Percentiles rank a stretch among this genome's conserved stretches.
These are phyloP conservation scores for Alternaria ethzedia DNA, from an alignment of 2,329 filamentous ascomycete genomes.

Conservation along the genomic window DNA sequence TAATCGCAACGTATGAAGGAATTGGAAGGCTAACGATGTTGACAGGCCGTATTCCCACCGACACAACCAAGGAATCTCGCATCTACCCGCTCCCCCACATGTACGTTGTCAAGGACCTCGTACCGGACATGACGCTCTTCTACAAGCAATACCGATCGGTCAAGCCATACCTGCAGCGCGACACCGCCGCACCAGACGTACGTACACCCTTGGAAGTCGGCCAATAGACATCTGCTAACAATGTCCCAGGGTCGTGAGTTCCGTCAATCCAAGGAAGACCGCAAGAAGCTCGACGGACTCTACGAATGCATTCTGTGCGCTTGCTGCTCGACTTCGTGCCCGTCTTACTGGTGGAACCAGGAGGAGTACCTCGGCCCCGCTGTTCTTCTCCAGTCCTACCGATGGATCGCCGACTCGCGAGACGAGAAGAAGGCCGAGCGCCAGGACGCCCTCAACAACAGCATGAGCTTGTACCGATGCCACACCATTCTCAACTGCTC, in stretches of 20 bases:
- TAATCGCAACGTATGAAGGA: neutral
- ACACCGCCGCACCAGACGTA: conserved; percentile 83
- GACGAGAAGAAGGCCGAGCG: conserved; percentile 89
- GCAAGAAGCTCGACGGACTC: conserved; percentile 94
- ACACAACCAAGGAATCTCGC: conserved; percentile 80
- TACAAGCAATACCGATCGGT: conserved; percentile 99
- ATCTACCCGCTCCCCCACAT: conserved; percentile 98
- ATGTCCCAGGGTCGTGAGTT: conserved; percentile 79
- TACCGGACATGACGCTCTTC: conserved; percentile 96
- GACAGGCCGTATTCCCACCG: conserved; percentile 88
- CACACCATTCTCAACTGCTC: conserved; percentile 99
- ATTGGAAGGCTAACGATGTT: conserved; percentile 14
- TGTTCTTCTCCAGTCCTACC: conserved; percentile 95
- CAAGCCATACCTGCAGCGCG: conserved; percentile 95
- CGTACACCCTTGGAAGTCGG: conserved; percentile 46
- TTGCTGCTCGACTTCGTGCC: conserved; percentile 98
- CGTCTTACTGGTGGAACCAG: conserved; percentile 99
- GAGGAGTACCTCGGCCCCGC: conserved; percentile 98
- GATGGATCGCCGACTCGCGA: conserved; percentile 94
- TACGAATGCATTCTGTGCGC: conserved; percentile 99
- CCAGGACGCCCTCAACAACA: conserved; percentile 93
- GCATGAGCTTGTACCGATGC: conserved; percentile 98
- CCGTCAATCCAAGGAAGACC: conserved; percentile 88
- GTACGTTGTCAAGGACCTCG: conserved; percentile 98
- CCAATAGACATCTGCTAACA: conserved; percentile 20